Evolutionary conservation across 441 rosid genomes (phyloP).

Genomic region (Populus hybrid): DNA sequence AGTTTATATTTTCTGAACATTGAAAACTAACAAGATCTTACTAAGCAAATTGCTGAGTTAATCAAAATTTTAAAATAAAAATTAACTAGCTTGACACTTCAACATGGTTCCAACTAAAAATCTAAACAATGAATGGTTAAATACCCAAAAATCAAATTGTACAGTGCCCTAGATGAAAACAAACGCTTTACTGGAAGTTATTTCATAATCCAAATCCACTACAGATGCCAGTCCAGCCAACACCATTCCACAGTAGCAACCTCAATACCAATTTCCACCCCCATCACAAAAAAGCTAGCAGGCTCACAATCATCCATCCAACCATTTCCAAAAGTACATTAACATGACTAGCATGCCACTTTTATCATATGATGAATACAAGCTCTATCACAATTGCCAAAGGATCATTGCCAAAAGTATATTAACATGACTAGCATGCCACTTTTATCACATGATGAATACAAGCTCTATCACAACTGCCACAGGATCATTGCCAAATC

Average conservation of each 20-base stretch:
- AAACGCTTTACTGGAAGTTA: no score
- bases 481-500: no score
- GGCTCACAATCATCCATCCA: not conserved
- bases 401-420: not conserved
- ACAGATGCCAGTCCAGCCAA: no score
- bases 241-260: no score
- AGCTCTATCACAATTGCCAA: no score
- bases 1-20: not conserved
- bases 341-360: not conserved
- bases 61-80: not conserved
- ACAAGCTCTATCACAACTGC: not conserved
- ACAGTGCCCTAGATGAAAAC: no score
- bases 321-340: not conserved
- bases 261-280: no score
- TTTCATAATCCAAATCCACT: no score
- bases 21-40: not conserved
- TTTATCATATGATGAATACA: not conserved
- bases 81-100: not conserved
- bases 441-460: not conserved
- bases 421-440: not conserved
- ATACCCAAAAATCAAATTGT: no score
- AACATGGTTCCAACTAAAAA: no score
- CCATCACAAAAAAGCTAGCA: no score
- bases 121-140: no score
- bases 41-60: not conserved